Conservation (phyloP, 345 rosid species). For the Raphanus raphanistrum region DNA sequence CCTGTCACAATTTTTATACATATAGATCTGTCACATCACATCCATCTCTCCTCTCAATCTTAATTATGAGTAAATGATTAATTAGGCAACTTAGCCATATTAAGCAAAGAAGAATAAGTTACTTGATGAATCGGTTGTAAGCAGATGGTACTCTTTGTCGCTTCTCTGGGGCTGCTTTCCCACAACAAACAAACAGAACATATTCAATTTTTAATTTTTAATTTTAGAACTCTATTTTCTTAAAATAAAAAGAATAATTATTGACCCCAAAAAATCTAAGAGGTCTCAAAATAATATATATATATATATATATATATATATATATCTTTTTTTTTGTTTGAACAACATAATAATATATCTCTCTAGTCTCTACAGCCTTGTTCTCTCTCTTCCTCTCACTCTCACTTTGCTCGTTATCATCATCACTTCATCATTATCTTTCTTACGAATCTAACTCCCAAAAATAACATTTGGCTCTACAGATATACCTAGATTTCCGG, state of each 20-base stretch:
- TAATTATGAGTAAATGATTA: constrained; percentile 7
- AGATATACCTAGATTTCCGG: constrained; percentile 47
- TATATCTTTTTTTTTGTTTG: too few relatives aligned
- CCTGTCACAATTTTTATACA: constrained; percentile 44
- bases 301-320: too few relatives aligned
- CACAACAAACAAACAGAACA: constrained; percentile 40
- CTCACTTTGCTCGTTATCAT: constrained; percentile 29
- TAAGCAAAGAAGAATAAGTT: constrained; percentile 36
- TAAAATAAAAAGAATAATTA: too few relatives aligned
- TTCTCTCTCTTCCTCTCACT: constrained; percentile 33
- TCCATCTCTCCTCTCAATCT: not conserved
- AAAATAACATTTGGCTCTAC: constrained; percentile 5
- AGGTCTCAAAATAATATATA: not conserved
- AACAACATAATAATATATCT: not conserved
- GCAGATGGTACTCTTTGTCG: constrained; percentile 99
- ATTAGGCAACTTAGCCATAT: constrained; percentile 18
- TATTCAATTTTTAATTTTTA: not conserved
- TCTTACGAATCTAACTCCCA: constrained; percentile 35
- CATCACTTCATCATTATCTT: constrained; percentile 41
- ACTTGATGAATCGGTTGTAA: constrained; percentile 99
- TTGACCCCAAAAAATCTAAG: constrained; percentile 37
- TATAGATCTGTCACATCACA: constrained; percentile 24
- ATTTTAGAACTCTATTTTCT: not conserved
- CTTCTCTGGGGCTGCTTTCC: constrained; percentile 90
- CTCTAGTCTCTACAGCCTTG: constrained; percentile 3